A percentile compares a stretch with the other conserved stretches of the same genome.
Conservation (phyloP, 306 rosid species). For the Acacia confusa region DNA sequence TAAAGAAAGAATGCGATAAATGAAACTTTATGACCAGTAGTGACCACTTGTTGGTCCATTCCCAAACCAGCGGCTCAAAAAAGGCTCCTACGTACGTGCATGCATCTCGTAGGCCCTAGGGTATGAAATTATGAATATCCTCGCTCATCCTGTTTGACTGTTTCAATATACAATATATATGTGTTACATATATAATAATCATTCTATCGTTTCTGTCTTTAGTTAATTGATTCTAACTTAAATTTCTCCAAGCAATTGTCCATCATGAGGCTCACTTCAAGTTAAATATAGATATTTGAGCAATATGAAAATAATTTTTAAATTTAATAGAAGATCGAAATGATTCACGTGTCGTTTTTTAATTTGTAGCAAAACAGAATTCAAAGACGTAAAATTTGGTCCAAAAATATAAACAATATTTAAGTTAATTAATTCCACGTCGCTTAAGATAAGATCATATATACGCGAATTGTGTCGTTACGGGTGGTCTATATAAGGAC, state of each 20-base stretch:
- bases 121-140: not conserved
- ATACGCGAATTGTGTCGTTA: not conserved
- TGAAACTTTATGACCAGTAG: not conserved
- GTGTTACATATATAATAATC: not conserved
- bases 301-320: too few relatives aligned
- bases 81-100: not conserved
- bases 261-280: not conserved
- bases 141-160: not conserved
- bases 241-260: not conserved
- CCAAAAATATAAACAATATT: not conserved
- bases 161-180: too few relatives aligned
- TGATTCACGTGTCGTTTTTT: too few relatives aligned
- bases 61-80: not conserved
- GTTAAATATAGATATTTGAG: not conserved
- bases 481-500: not conserved
- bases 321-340: too few relatives aligned
- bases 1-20: not conserved
- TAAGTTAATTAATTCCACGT: not conserved
- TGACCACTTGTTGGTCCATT: not conserved
- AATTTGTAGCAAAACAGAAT: too few relatives aligned
- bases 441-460: not conserved
- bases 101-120: not conserved
- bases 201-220: not conserved
- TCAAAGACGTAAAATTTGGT: not conserved
- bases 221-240: not conserved